phyloP scores from a whole-genome alignment of 352 stramenopile species.

The Phytopythium boreale region DNA sequence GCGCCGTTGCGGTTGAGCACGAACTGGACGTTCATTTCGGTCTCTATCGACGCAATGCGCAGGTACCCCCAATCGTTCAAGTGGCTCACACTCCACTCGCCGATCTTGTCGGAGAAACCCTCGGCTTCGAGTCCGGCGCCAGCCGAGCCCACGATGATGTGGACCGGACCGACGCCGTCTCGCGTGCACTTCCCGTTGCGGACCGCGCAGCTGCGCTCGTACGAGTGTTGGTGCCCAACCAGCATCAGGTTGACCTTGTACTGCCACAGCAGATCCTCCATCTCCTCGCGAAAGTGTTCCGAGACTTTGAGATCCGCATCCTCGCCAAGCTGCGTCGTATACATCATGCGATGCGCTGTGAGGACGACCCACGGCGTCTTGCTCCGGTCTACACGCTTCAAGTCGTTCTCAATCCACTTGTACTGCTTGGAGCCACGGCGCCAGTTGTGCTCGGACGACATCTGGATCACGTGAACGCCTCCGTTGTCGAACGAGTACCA shows the following conservation, averaged over 20 bases:
- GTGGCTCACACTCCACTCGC: conserved; percentile 78
- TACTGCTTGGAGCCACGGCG: conserved; percentile 84
- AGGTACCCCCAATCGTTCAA: conserved; percentile 80
- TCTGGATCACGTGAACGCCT: conserved; percentile 89
- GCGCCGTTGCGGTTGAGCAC: conserved; percentile 77
- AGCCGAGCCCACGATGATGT: conserved; percentile 86
- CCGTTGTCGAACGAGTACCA: conserved; percentile 92
- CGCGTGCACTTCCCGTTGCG: conserved; percentile 63
- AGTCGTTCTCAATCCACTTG: conserved; percentile 84
- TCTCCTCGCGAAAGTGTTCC: conserved; percentile 78
- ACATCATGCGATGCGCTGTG: conserved; percentile 91
- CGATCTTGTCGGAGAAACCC: conserved; percentile 62
- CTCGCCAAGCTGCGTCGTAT: conserved; percentile 75
- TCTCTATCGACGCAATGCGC: conserved; percentile 54
- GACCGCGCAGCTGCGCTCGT: conserved; percentile 88
- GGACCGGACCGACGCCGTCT: conserved; percentile 72
- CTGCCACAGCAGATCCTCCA: conserved; percentile 87
- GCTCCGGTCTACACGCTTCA: conserved; percentile 76
- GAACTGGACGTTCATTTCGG: conserved; percentile 73
- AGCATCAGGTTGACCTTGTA: conserved; percentile 91
- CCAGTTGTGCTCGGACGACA: conserved; percentile 92
- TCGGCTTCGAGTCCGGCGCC: conserved; percentile 67
- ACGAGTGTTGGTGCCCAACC: conserved; percentile 91
- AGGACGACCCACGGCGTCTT: conserved; percentile 92
- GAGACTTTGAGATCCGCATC: conserved; percentile 65